These are phyloP conservation scores for Fusarium circinatum DNA, from an alignment of 2,329 filamentous ascomycete genomes.

Conservation along the genomic window DNA sequence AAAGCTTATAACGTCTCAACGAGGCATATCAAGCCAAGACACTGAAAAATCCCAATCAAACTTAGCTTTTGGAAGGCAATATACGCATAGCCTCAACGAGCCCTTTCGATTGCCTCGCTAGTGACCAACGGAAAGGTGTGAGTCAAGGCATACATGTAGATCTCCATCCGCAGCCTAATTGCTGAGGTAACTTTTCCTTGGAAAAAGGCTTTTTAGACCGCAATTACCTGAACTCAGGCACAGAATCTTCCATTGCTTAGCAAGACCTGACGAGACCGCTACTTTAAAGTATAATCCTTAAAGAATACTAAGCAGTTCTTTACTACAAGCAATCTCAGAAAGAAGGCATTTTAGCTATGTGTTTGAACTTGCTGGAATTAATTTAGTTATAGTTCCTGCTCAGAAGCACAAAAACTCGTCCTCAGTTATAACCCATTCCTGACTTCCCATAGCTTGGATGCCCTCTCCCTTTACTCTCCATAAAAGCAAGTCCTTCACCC, in stretches of 20 bases:
- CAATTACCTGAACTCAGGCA: rapidly evolving
- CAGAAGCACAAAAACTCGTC: neutral
- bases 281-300: rapidly evolving
- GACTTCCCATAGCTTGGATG: conserved; percentile 20
- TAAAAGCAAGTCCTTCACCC: conserved; percentile 42
- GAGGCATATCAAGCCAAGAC: no score
- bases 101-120: neutral
- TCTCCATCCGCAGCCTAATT: rapidly evolving
- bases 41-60: no score
- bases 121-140: rapidly evolving
- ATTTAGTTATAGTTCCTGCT: no score
- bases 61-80: no score
- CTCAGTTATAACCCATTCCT: neutral
- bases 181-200: rapidly evolving
- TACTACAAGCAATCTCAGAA: rapidly evolving
- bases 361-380: rapidly evolving
- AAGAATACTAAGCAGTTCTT: no score
- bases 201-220: no score
- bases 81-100: no score
- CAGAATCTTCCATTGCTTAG: no score
- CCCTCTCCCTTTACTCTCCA: conserved; percentile 41
- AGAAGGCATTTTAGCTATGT: rapidly evolving
- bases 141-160: neutral
- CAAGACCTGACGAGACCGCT: neutral
- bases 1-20: no score